Conservation (phyloP, 768 basidiomycete species). For the Phaffia australis region DNA sequence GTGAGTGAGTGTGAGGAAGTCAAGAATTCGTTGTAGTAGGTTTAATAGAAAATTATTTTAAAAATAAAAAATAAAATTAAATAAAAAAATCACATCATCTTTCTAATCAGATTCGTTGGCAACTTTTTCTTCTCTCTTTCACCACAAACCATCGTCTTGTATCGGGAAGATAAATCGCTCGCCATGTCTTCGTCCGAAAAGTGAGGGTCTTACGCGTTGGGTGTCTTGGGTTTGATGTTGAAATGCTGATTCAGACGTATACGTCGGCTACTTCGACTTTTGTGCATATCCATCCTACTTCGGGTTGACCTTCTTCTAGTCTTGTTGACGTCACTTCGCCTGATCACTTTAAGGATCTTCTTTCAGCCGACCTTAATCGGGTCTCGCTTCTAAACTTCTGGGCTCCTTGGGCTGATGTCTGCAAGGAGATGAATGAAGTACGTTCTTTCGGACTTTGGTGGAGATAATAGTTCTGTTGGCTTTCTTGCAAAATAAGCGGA, state of each 20-base stretch:
- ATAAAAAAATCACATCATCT: no score
- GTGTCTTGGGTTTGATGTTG: neutral
- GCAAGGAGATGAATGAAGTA: slow-evolving; percentile 68
- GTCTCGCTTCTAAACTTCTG: slow-evolving; percentile 88
- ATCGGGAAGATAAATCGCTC: no score
- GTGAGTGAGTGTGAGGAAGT: no score
- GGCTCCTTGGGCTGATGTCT: slow-evolving; percentile 87
- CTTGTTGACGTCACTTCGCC: slow-evolving; percentile 50
- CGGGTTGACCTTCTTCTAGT: slow-evolving; percentile 35
- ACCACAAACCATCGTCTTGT: no score
- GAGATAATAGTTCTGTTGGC: no score
- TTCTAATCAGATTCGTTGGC: no score
- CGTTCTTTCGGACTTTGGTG: neutral
- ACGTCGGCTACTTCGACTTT: neutral
- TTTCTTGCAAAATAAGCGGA: neutral
- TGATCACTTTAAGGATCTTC: slow-evolving; percentile 59
- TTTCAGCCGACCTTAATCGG: slow-evolving; percentile 63
- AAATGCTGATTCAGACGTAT: neutral
- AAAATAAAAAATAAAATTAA: no score
- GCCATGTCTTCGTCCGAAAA: neutral
- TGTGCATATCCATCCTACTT: neutral
- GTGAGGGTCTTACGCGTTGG: neutral
- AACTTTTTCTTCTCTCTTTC: no score
- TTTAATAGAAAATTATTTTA: neutral
- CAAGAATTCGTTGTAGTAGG: no score